Evolutionary conservation across 441 rosid genomes (phyloP).

Genomic region (Gossypium lobatum): DNA sequence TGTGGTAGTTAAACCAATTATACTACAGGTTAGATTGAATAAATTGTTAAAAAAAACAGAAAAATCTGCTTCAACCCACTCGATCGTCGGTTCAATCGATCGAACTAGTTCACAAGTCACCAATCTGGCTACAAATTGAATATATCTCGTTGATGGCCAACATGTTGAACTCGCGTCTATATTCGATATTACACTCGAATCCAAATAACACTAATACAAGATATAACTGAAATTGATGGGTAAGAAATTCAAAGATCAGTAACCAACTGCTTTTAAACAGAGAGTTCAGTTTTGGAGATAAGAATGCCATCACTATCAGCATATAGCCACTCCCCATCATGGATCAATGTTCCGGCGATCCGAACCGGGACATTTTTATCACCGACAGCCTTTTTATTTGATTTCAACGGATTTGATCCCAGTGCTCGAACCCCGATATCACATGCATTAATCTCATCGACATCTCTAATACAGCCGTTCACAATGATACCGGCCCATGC

Average conservation of each 20-base stretch:
- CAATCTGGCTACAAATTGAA: no score
- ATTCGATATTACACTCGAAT: background rate
- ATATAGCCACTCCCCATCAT: slow-evolving; percentile 73
- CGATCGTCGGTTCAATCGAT: no score
- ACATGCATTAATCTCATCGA: slow-evolving; percentile 69
- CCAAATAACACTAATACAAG: background rate
- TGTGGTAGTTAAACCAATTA: no score
- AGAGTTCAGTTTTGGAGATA: slow-evolving; percentile 48
- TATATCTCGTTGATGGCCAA: no score
- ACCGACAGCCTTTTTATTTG: slow-evolving; percentile 60
- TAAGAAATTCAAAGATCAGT: background rate
- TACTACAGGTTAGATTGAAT: no score
- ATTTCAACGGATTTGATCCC: slow-evolving; percentile 64
- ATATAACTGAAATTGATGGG: background rate
- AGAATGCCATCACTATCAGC: slow-evolving; percentile 77
- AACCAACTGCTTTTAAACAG: slow-evolving; percentile 25
- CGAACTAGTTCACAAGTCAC: no score
- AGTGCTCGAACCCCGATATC: slow-evolving; percentile 75
- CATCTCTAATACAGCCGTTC: slow-evolving; percentile 77
- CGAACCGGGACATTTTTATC: slow-evolving; percentile 53
- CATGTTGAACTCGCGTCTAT: background rate
- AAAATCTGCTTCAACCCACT: no score
- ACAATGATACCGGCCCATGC: slow-evolving; percentile 74
- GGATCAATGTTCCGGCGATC: slow-evolving; percentile 50
- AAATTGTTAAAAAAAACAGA: no score